Evolutionary conservation across 805 yeast genomes (phyloP).

Genomic region (Candida sithepensis): DNA sequence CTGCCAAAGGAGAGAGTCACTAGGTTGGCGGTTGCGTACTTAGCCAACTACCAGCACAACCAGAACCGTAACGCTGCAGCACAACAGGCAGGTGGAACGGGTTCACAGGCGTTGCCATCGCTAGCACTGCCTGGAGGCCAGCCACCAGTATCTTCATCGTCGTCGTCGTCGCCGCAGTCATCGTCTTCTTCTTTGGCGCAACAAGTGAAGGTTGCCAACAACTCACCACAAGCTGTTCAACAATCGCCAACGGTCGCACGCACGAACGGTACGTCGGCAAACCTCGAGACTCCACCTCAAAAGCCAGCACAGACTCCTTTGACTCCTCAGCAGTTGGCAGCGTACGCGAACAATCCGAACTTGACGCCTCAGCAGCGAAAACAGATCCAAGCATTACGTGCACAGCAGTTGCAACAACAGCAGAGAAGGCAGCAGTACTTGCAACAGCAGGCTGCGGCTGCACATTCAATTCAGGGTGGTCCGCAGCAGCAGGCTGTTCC

Average conservation of each 20-base stretch:
- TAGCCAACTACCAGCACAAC: slow-evolving; percentile 52
- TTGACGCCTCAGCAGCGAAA: slow-evolving; percentile 43
- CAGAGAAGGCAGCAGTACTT: slow-evolving; percentile 18
- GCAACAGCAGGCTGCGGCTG: slow-evolving; percentile 26
- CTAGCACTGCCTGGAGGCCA: background rate
- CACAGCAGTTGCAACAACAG: slow-evolving; percentile 28
- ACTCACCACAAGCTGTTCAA: background rate
- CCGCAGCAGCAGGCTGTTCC: slow-evolving; percentile 14
- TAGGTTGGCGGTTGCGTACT: slow-evolving; percentile 59
- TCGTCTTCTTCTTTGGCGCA: too few species aligned
- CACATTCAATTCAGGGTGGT: slow-evolving; percentile 7
- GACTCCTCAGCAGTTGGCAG: slow-evolving; percentile 26
- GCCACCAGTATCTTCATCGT: slow-evolving; percentile 6
- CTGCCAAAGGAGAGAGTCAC: slow-evolving; percentile 63
- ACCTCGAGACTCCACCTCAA: slow-evolving; percentile 12
- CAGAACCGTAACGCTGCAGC: slow-evolving; percentile 36
- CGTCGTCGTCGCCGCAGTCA: background rate
- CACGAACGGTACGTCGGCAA: slow-evolving; percentile 14
- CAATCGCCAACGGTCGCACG: slow-evolving; percentile 1
- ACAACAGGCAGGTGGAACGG: slow-evolving; percentile 21
- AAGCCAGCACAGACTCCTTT: slow-evolving; percentile 6
- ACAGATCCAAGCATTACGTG: slow-evolving; percentile 40
- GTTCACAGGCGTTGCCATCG: too few species aligned
- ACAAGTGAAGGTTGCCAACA: background rate
- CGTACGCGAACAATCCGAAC: slow-evolving; percentile 32